Conservation (phyloP, 2,329 filamentous ascomycete species). For the Stagonosporopsis rhizophila region DNA sequence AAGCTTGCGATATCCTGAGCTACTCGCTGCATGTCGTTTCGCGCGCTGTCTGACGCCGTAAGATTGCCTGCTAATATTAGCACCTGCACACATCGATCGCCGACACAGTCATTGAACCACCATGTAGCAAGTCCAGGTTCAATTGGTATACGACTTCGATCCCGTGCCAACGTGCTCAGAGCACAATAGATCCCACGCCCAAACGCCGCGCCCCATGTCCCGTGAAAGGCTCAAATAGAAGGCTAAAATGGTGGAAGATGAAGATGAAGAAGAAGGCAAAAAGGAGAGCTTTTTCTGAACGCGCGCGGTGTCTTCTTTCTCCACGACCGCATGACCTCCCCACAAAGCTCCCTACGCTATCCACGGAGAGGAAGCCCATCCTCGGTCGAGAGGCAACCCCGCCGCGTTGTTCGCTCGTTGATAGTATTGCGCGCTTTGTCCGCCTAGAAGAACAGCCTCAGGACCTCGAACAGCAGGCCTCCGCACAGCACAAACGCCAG, state of each 20-base stretch:
- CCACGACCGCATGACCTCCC: not conserved
- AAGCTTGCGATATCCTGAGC: not conserved
- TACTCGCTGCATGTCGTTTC: not conserved
- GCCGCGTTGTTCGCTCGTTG: not conserved
- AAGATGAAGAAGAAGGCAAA: not conserved
- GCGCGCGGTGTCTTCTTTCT: not conserved
- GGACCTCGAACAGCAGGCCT: constrained; percentile 65
- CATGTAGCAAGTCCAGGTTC: not conserved
- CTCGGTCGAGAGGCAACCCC: not conserved
- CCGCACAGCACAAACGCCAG: constrained; percentile 70
- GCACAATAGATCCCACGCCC: constrained; percentile 10
- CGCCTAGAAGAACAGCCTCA: constrained; percentile 56
- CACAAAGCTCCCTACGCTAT: not conserved
- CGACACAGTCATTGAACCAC: not conserved
- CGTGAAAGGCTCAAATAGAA: constrained; percentile 1
- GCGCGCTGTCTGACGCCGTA: not conserved
- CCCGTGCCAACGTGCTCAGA: not conserved
- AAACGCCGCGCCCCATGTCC: constrained; percentile 16
- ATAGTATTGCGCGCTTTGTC: not conserved
- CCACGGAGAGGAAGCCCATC: no score
- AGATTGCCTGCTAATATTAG: not conserved
- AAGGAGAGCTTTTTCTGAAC: constrained; percentile 2
- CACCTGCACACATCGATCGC: not conserved
- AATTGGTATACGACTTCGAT: constrained; percentile 8
- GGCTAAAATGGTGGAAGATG: not conserved